These are phyloP conservation scores for Leccinum uliginosum DNA, from an alignment of 768 basidiomycete genomes.

Conservation along the genomic window DNA sequence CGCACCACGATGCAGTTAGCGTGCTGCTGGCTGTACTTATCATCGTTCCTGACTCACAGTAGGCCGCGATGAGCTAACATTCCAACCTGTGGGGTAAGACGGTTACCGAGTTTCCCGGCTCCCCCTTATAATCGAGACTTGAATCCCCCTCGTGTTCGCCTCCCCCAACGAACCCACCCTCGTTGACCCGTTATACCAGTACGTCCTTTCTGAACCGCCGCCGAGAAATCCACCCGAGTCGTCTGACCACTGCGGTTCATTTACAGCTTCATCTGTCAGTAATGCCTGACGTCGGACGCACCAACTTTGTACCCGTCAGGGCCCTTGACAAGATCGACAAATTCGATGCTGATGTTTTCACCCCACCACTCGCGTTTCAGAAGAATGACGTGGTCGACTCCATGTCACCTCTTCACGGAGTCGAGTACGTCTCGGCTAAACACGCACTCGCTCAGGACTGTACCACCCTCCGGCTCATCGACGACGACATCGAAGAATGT, in stretches of 20 bases:
- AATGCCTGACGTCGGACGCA: not conserved
- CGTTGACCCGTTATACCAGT: not conserved
- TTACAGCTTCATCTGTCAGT: conserved; percentile 4
- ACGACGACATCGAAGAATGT: conserved; percentile 18
- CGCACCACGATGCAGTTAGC: conserved; percentile 1
- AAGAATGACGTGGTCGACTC: conserved; percentile 17
- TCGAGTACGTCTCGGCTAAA: conserved; percentile 18
- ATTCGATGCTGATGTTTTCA: not conserved
- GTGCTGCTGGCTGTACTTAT: not conserved
- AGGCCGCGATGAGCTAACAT: not conserved
- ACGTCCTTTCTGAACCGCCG: not conserved
- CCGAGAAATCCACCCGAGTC: not conserved
- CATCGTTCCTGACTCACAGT: not conserved
- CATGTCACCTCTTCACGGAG: conserved; percentile 16
- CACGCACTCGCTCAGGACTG: conserved; percentile 17
- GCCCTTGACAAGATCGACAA: not conserved
- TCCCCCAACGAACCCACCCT: not conserved
- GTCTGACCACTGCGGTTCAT: not conserved
- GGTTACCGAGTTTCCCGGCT: not conserved
- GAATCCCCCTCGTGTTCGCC: not conserved
- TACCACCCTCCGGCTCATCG: conserved; percentile 12
- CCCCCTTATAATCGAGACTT: conserved; percentile 6
- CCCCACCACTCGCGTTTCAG: conserved; percentile 1
- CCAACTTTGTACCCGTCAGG: not conserved
- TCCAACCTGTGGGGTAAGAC: not conserved